Evolutionary conservation across 768 basidiomycete species (phyloP).

Genomic region (Royoungia palumana): DNA sequence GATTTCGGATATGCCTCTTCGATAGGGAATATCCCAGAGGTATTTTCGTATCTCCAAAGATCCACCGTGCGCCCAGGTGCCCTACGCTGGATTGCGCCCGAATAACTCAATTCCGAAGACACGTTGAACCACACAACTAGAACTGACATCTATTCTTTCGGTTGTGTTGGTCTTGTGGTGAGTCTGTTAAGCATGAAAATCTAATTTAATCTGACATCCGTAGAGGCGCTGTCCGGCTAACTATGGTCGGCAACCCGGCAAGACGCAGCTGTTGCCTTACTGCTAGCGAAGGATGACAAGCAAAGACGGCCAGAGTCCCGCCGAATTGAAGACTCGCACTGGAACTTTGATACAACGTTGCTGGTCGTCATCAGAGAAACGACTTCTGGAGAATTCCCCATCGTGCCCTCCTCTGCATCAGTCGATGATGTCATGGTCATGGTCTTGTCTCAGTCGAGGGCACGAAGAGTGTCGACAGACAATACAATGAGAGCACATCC

Average conservation of each 20-base stretch:
- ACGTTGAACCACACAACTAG: neutral
- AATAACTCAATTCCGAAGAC: constrained; percentile 15
- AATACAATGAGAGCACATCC: too few species aligned
- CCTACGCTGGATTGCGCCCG: constrained; percentile 42
- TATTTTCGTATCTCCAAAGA: neutral
- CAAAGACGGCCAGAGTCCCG: too few species aligned
- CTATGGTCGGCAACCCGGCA: neutral
- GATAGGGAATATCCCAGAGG: neutral
- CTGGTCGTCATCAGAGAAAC: too few species aligned
- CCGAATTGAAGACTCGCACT: too few species aligned
- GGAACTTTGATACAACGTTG: too few species aligned
- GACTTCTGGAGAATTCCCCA: too few species aligned
- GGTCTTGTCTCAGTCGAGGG: too few species aligned
- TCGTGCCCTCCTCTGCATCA: too few species aligned
- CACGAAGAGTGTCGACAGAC: too few species aligned
- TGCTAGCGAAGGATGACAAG: neutral
- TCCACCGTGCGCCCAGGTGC: constrained; percentile 33
- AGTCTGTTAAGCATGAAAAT: neutral
- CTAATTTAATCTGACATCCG: neutral
- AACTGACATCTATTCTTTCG: neutral
- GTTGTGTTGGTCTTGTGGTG: constrained; percentile 26
- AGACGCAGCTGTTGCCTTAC: constrained; percentile 8
- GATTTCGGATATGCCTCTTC: constrained; percentile 40
- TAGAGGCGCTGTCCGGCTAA: neutral
- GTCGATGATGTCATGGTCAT: too few species aligned